phyloP scores from a whole-genome alignment of 176 grass and related monocot species.

The Bolboschoenus planiculmis region DNA sequence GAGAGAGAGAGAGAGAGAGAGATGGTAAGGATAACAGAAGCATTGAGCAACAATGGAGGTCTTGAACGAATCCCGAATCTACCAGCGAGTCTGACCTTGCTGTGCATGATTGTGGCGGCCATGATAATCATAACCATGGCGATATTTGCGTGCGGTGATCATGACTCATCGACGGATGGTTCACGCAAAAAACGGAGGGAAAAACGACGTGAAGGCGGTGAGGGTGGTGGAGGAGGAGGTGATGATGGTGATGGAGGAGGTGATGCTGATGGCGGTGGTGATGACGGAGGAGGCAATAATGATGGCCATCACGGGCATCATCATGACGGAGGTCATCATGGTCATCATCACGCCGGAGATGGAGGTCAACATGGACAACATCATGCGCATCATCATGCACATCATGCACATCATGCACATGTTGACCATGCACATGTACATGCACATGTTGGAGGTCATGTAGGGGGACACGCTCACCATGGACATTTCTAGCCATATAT shows the following conservation, averaged over 20 bases:
- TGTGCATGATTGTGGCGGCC: background rate
- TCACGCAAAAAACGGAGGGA: background rate
- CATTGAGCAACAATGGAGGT: background rate
- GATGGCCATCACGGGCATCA: background rate
- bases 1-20: background rate
- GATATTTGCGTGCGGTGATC: background rate
- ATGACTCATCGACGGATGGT: background rate
- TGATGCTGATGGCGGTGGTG: background rate
- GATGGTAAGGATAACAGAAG: background rate
- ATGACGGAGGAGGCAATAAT: background rate
- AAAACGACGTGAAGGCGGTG: background rate
- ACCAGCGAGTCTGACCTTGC: background rate
- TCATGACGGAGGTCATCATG: background rate
- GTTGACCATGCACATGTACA: background rate
- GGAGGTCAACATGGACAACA: background rate
- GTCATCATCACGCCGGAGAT: background rate
- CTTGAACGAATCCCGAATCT: background rate
- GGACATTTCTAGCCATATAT: background rate
- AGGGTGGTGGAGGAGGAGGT: background rate
- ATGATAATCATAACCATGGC: background rate
- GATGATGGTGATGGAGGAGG: background rate
- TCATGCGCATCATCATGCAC: background rate
- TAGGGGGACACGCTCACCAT: background rate
- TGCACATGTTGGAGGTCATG: background rate
- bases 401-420: background rate